Evolutionary conservation across 495 filamentous ascomycete genomes (phyloP).

Genomic region (Copromyces sp.): DNA sequence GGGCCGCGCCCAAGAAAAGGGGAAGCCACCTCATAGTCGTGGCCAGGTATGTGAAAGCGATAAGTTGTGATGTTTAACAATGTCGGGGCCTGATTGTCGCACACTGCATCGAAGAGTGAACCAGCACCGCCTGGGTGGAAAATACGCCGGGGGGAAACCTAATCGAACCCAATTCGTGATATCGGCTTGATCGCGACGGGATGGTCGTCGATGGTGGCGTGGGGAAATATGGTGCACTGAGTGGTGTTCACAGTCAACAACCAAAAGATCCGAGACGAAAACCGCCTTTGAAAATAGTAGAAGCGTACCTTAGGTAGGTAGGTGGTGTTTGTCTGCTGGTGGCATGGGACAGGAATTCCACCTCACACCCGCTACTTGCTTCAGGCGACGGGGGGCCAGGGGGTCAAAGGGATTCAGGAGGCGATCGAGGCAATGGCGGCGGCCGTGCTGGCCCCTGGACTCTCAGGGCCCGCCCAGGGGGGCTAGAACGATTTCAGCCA

Average conservation of each 20-base stretch:
- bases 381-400: not conserved
- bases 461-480: not conserved
- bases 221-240: not conserved
- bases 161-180: not conserved
- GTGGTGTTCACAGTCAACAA: not conserved
- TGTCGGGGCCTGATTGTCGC: not conserved
- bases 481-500: not conserved
- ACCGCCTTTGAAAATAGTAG: not conserved
- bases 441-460: not conserved
- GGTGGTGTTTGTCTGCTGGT: not conserved
- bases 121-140: not conserved
- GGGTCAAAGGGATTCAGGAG: not conserved
- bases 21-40: slow-evolving; percentile 16
- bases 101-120: not conserved
- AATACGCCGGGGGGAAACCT: not conserved
- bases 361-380: not conserved
- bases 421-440: not conserved
- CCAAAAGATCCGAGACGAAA: not conserved
- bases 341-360: not conserved
- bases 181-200: not conserved
- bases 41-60: slow-evolving; percentile 10
- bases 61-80: not conserved
- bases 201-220: not conserved
- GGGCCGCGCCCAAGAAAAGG: slow-evolving; percentile 32
- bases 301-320: not conserved